A percentile compares a stretch with the other conserved stretches of the same genome.
Evolutionary conservation across 2,329 filamentous ascomycete species (phyloP).

Genomic region (Exophiala xenobiotica): DNA sequence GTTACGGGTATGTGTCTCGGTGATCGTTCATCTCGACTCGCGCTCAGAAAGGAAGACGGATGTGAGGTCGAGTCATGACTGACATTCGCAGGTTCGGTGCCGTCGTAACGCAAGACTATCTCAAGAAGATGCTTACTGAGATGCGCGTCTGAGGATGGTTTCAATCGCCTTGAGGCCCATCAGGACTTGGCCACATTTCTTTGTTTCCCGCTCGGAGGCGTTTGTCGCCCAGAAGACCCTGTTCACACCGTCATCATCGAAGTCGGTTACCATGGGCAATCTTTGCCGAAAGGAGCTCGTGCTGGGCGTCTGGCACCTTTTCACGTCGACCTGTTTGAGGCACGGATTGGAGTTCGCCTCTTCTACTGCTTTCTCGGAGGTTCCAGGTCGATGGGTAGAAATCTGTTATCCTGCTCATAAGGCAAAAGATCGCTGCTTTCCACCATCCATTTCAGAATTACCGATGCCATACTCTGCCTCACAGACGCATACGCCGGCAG

Average conservation of each 20-base stretch:
- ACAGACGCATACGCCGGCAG: conserved; percentile 34
- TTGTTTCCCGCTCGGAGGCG: no score
- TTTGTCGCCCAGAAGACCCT: no score
- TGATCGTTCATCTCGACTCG: background rate
- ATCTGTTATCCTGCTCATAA: conserved; percentile 38
- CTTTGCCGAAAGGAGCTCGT: no score
- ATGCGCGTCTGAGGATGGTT: no score
- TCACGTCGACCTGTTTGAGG: no score
- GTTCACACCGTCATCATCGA: no score
- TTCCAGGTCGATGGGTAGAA: conserved; percentile 38
- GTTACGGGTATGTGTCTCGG: conserved; percentile 35
- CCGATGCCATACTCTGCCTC: conserved; percentile 34
- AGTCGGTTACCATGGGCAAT: no score
- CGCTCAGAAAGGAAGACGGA: background rate
- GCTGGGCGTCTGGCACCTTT: no score
- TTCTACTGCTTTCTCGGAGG: conserved; percentile 30
- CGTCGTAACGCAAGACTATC: conserved; percentile 8
- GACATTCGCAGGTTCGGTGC: conserved; percentile 7
- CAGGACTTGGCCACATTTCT: no score
- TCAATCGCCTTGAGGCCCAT: no score
- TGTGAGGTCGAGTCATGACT: background rate
- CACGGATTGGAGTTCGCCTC: no score
- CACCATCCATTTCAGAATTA: conserved; percentile 42
- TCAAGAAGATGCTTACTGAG: conserved; percentile 5
- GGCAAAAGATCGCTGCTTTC: conserved; percentile 40